Evolutionary conservation across 352 stramenopile genomes (phyloP).

Genomic region (Hyaloperonospora brassicae): DNA sequence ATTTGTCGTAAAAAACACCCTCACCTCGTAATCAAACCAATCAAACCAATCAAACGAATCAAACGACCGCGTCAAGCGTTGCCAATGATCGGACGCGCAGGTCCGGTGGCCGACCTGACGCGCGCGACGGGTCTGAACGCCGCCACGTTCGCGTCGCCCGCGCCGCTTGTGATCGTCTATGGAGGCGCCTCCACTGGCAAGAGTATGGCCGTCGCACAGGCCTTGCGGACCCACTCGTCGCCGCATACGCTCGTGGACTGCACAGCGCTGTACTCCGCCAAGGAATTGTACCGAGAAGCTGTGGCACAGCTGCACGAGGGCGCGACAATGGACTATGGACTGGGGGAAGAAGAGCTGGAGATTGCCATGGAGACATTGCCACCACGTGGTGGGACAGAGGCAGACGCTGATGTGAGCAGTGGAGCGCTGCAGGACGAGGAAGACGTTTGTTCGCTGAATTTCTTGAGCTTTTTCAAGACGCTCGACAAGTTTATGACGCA

Average conservation of each 20-base stretch:
- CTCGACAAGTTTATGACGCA: slow-evolving; percentile 42
- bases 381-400: no score
- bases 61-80: neutral
- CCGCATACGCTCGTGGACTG: slow-evolving; percentile 60
- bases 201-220: slow-evolving; percentile 43
- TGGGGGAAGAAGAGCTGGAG: no score
- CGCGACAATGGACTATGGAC: slow-evolving; percentile 3
- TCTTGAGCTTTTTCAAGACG: slow-evolving; percentile 61
- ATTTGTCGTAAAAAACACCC: neutral
- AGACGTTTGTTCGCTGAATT: slow-evolving; percentile 53
- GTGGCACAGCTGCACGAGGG: slow-evolving; percentile 49
- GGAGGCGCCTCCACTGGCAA: slow-evolving; percentile 74
- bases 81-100: slow-evolving; percentile 45
- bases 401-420: no score
- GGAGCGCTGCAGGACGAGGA: slow-evolving; percentile 12
- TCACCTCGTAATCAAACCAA: no score
- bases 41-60: neutral
- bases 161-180: slow-evolving; percentile 63
- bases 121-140: slow-evolving; percentile 35
- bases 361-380: no score
- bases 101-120: slow-evolving; percentile 42
- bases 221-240: slow-evolving; percentile 25
- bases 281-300: slow-evolving; percentile 67
- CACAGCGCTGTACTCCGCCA: slow-evolving; percentile 51
- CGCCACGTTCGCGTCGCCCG: slow-evolving; percentile 33